Conservation (phyloP, 1,284 basidiomycete genomes). For the Porogramme epimiltina region DNA sequence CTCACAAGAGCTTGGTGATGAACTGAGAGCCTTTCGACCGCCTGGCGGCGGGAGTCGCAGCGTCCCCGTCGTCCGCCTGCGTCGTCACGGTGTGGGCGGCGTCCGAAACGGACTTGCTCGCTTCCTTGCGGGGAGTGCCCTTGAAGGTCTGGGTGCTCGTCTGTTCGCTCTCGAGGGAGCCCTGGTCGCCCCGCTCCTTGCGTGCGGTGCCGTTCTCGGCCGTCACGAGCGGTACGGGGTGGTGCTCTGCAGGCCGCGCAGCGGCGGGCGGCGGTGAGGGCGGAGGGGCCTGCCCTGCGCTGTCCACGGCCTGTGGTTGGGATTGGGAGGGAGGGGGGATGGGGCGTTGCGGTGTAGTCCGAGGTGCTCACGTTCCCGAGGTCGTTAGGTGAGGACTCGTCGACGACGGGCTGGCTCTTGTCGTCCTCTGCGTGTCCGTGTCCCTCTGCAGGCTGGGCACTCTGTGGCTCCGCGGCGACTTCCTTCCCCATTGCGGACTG, state of each 20-base stretch:
- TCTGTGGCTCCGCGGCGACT: conserved; percentile 28
- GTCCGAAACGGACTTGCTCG: conserved; percentile 38
- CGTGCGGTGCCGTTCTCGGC: conserved; percentile 30
- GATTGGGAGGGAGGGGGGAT: conserved; percentile 10
- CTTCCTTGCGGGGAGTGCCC: conserved; percentile 36
- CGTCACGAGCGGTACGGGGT: conserved; percentile 5
- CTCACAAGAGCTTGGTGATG: conserved; percentile 47
- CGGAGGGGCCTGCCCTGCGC: conserved; percentile 31
- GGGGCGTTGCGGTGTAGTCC: conserved; percentile 14
- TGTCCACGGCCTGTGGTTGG: conserved; percentile 17
- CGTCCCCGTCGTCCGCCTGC: conserved; percentile 27
- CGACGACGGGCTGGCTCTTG: conserved; percentile 17
- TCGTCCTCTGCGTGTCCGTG: conserved; percentile 18
- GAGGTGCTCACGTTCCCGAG: conserved; percentile 20
- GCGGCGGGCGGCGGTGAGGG: conserved; percentile 17
- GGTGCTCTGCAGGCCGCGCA: conserved; percentile 13
- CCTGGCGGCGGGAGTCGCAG: conserved; percentile 17
- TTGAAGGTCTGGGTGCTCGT: conserved; percentile 36
- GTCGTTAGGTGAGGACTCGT: conserved; percentile 20
- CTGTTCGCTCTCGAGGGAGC: conserved; percentile 42
- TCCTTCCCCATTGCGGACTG: conserved; percentile 32
- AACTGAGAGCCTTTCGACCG: conserved; percentile 37
- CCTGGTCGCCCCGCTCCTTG: conserved; percentile 48
- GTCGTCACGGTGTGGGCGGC: conserved; percentile 37
- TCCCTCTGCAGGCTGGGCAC: conserved; percentile 31